Evolutionary conservation across 805 yeast species (phyloP).

Genomic region (Vanderwaltozyma polyspora): DNA sequence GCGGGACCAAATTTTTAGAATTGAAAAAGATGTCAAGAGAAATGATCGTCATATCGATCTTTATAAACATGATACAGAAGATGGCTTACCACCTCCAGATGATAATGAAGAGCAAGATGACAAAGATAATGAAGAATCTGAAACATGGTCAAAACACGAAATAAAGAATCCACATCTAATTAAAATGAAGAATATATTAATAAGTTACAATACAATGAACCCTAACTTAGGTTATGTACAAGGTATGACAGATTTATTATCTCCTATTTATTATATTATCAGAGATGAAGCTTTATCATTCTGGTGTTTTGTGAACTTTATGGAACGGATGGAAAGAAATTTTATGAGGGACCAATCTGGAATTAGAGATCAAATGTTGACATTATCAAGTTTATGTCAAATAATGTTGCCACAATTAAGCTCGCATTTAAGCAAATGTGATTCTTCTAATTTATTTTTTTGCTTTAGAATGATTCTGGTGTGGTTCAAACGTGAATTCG

Average conservation of each 20-base stretch:
- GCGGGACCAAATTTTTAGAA: conserved; percentile 81
- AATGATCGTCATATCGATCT: conserved; percentile 73
- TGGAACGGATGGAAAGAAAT: conserved; percentile 93
- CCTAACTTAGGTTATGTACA: conserved; percentile 86
- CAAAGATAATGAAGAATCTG: conserved; percentile 25
- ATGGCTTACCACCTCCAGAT: conserved; percentile 32
- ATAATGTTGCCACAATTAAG: conserved; percentile 81
- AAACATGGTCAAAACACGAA: conserved; percentile 29
- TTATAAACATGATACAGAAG: conserved; percentile 34
- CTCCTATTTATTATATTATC: conserved; percentile 62
- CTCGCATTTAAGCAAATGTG: conserved; percentile 75
- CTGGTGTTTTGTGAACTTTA: conserved; percentile 78
- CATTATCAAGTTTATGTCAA: conserved; percentile 75
- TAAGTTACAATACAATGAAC: conserved; percentile 80
- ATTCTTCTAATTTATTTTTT: conserved; percentile 81
- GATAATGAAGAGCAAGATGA: conserved; percentile 23
- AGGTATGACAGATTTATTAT: conserved; percentile 91
- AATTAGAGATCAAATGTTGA: conserved; percentile 77
- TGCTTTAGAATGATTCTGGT: conserved; percentile 91
- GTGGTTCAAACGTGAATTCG: conserved; percentile 89
- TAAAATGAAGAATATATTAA: conserved; percentile 60
- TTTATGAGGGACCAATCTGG: conserved; percentile 88
- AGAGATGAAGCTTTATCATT: conserved; percentile 72
- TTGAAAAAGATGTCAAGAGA: conserved; percentile 86
- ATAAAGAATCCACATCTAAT: conserved; percentile 69